phyloP scores from a whole-genome alignment of 140 eudicot species.

The Stevia rebaudiana region DNA sequence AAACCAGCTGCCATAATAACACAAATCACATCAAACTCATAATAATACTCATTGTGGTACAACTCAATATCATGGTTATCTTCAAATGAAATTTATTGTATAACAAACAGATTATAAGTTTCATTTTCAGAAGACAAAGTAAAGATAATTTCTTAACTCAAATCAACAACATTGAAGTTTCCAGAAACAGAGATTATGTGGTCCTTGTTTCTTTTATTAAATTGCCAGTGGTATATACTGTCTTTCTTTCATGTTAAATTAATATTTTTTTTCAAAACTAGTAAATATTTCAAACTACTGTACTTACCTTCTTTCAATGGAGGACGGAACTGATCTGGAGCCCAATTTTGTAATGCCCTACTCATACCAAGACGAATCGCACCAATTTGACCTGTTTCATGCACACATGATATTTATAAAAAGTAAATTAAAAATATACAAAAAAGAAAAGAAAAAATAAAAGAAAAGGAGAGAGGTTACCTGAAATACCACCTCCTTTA shows the following conservation, averaged over 20 bases:
- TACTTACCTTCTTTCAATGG: conserved; percentile 66
- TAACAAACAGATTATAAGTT: not conserved
- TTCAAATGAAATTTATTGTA: not conserved
- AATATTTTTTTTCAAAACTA: too few relatives aligned
- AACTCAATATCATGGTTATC: not conserved
- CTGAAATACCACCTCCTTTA: conserved; percentile 89
- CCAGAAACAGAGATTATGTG: too few relatives aligned
- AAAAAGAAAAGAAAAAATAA: not conserved
- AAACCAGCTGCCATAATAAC: conserved; percentile 63
- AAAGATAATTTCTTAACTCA: too few relatives aligned
- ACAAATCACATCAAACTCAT: conserved; percentile 7
- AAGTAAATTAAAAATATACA: not conserved
- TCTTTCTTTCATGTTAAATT: too few relatives aligned
- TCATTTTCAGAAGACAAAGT: too few relatives aligned
- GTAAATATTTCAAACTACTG: too few relatives aligned
- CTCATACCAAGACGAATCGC: conserved; percentile 90
- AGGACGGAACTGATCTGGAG: conserved; percentile 75
- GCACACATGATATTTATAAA: not conserved
- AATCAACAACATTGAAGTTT: too few relatives aligned
- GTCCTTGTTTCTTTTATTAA: too few relatives aligned
- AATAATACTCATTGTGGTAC: not conserved
- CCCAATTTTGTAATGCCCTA: conserved; percentile 92
- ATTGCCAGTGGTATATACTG: too few relatives aligned
- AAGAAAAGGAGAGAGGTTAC: conserved; percentile 21
- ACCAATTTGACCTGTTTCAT: conserved; percentile 78